These are phyloP conservation scores for Ramichloridium luteum DNA, from an alignment of 2,329 filamentous ascomycete genomes.

Conservation along the genomic window DNA sequence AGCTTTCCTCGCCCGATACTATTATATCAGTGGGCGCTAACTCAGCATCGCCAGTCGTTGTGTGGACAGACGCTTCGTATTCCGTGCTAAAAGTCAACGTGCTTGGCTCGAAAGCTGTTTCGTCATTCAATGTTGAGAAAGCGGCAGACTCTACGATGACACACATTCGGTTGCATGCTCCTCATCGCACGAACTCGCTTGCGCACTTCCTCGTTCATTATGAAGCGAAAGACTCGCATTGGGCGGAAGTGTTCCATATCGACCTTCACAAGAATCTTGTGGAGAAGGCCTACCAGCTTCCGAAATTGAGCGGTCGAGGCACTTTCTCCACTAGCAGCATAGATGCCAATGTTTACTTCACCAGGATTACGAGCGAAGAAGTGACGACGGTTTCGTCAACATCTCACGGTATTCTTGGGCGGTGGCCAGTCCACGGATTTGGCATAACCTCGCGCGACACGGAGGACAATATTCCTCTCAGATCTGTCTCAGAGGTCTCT, in stretches of 20 bases:
- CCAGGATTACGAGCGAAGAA: conserved; percentile 64
- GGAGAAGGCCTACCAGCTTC: conserved; percentile 68
- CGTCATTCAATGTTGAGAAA: conserved; percentile 33
- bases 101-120: conserved; percentile 39
- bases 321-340: conserved; percentile 68
- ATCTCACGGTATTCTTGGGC: conserved; percentile 62
- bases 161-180: conserved; percentile 56
- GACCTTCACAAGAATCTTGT: conserved; percentile 57
- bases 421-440: conserved; percentile 51
- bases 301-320: conserved; percentile 55
- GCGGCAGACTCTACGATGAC: conserved; percentile 30
- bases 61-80: conserved; percentile 55
- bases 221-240: conserved; percentile 56
- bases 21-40: conserved; percentile 67
- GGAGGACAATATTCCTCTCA: conserved; percentile 34
- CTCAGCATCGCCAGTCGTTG: conserved; percentile 60
- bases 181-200: conserved; percentile 56
- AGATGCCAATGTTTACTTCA: conserved; percentile 79
- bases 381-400: conserved; percentile 61
- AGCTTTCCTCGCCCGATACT: conserved; percentile 51
- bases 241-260: conserved; percentile 77
- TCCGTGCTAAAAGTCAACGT: conserved; percentile 60
- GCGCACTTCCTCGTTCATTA: conserved; percentile 81
- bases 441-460: conserved; percentile 12
- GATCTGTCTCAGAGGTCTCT: conserved; percentile 72